These are phyloP conservation scores for Heterobasidion annosum DNA, from an alignment of 1,284 basidiomycete genomes.

Conservation along the genomic window DNA sequence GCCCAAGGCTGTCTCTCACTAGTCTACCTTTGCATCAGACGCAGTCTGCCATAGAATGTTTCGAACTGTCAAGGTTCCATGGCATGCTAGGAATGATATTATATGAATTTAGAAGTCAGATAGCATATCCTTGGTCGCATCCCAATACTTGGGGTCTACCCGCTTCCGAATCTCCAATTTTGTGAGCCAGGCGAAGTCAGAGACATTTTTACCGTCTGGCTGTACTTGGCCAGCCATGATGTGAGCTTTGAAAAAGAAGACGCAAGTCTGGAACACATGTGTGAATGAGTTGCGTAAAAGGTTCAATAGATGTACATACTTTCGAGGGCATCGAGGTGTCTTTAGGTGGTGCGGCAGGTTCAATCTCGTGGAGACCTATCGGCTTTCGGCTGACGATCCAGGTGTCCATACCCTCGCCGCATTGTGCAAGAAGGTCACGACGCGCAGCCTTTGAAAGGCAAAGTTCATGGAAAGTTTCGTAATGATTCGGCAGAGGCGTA, in stretches of 20 bases:
- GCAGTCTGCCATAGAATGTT: no score
- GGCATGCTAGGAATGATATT: not conserved
- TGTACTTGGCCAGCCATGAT: conserved; percentile 72
- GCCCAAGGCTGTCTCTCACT: conserved; percentile 20
- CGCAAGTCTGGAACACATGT: conserved; percentile 16
- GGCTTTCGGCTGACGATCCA: conserved; percentile 76
- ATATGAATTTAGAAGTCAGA: conserved; percentile 45
- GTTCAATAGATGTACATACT: conserved; percentile 8
- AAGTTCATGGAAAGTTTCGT: conserved; percentile 4
- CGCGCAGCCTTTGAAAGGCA: conserved; percentile 48
- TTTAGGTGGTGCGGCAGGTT: conserved; percentile 3
- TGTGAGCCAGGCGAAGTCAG: conserved; percentile 85
- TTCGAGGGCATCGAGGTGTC: conserved; percentile 23
- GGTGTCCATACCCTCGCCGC: conserved; percentile 69
- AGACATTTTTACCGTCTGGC: conserved; percentile 41
- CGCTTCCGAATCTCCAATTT: conserved; percentile 74
- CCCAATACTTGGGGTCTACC: conserved; percentile 66
- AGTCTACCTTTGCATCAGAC: no score
- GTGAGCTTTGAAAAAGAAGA: conserved; percentile 80
- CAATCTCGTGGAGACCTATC: conserved; percentile 51
- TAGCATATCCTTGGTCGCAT: conserved; percentile 69
- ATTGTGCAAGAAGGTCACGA: conserved; percentile 54
- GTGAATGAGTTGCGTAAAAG: not conserved
- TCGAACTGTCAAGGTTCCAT: conserved; percentile 15
- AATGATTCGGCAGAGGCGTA: conserved; percentile 18